Evolutionary conservation across 108 stramenopile genomes (phyloP).

Genomic region (Nannochloropsis gaditana): DNA sequence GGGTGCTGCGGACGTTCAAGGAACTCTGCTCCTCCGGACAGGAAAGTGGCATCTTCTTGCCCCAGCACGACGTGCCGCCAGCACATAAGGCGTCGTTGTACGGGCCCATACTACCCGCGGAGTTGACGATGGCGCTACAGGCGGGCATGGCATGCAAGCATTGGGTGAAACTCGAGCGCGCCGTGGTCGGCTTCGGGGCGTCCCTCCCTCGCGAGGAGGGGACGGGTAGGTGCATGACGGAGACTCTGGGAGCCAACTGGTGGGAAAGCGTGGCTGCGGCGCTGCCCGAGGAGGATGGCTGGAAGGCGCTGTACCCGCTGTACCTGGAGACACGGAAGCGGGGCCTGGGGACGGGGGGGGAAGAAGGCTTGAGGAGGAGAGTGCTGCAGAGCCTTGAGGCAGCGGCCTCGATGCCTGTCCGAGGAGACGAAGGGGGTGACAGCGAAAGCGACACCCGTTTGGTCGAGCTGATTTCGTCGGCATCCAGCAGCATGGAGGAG

Average conservation of each 20-base stretch:
- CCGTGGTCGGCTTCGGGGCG: background rate
- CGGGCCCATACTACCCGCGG: background rate
- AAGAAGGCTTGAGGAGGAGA: background rate
- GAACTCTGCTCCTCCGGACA: background rate
- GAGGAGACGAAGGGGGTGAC: background rate
- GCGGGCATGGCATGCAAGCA: background rate
- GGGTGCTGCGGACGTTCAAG: background rate
- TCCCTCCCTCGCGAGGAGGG: background rate
- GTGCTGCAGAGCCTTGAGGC: background rate
- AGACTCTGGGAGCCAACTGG: background rate
- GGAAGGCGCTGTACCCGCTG: background rate
- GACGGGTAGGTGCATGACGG: background rate
- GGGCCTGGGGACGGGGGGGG: background rate
- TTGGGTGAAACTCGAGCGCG: background rate
- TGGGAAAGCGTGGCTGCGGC: background rate
- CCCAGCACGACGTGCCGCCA: too few species aligned
- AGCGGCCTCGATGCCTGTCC: background rate
- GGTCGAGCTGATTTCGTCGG: background rate
- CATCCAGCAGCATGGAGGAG: background rate
- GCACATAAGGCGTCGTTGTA: background rate
- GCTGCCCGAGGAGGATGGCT: conserved; percentile 1
- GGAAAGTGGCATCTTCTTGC: background rate
- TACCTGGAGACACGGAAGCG: background rate
- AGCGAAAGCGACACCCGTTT: background rate
- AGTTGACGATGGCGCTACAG: background rate